A percentile compares a stretch with the other conserved stretches of the same genome.
Evolutionary conservation across 78 protist genomes (phyloP).

Genomic region (Creolimax fragrantissima): DNA sequence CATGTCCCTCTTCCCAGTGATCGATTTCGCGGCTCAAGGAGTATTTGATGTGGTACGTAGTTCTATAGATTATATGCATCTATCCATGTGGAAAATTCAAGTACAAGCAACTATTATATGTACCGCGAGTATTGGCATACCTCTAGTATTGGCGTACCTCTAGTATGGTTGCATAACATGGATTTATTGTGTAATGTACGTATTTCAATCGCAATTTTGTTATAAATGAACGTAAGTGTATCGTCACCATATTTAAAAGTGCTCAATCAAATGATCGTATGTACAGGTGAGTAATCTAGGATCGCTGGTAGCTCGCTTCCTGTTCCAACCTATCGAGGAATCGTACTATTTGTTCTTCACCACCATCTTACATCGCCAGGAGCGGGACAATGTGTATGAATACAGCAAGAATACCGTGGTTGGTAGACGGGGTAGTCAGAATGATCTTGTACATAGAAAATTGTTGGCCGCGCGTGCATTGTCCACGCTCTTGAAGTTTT

Average conservation of each 20-base stretch:
- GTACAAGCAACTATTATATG: too few relatives aligned
- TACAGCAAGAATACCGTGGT: not conserved
- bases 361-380: not conserved
- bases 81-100: too few relatives aligned
- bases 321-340: not conserved
- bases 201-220: too few relatives aligned
- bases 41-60: constrained; percentile 2
- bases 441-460: not conserved
- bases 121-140: too few relatives aligned
- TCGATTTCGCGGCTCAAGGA: not conserved
- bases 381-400: not conserved
- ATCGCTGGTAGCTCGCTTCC: not conserved
- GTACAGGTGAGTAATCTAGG: not conserved
- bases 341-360: constrained; percentile 7
- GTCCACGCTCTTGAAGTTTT: not conserved
- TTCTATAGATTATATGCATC: too few relatives aligned
- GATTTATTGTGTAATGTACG: too few relatives aligned
- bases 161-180: too few relatives aligned
- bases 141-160: too few relatives aligned
- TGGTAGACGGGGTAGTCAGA: not conserved
- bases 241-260: too few relatives aligned
- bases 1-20: not conserved
- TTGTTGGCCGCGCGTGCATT: not conserved
- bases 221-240: too few relatives aligned
- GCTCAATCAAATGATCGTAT: too few relatives aligned